phyloP scores from a whole-genome alignment of 345 rosid genomes.

The Lumnitzera littorea region DNA sequence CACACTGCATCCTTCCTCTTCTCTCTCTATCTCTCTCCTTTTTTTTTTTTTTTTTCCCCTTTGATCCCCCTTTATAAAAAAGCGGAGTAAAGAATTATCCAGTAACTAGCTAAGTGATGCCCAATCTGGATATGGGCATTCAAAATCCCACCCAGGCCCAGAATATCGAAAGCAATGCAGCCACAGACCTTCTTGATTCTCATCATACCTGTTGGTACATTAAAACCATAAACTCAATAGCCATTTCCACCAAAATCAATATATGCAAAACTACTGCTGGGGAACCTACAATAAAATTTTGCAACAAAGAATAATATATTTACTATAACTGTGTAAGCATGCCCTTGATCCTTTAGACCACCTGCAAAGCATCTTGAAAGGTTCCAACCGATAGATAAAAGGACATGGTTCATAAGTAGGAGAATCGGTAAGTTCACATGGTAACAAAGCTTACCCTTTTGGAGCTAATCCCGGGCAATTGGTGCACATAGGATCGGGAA shows the following conservation, averaged over 20 bases:
- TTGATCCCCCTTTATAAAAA: too few species aligned
- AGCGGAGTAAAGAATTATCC: too few species aligned
- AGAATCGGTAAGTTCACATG: neutral
- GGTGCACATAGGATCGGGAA: conserved; percentile 77
- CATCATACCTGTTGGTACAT: conserved; percentile 43
- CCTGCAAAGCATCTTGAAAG: too few species aligned
- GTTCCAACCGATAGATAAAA: neutral
- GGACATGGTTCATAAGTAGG: neutral
- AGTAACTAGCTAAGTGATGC: conserved; percentile 25
- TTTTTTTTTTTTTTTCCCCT: too few species aligned
- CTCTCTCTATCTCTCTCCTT: too few species aligned
- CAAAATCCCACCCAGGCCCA: conserved; percentile 73
- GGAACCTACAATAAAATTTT: neutral
- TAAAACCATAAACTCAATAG: neutral
- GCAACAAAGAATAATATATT: neutral
- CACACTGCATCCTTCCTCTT: too few species aligned
- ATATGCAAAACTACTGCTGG: neutral
- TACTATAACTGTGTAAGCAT: neutral
- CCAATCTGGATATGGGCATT: conserved; percentile 81
- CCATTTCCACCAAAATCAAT: neutral
- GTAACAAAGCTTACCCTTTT: conserved; percentile 42
- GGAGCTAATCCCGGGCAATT: conserved; percentile 75
- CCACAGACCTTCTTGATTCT: conserved; percentile 71
- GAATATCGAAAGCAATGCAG: conserved; percentile 63
- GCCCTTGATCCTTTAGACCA: neutral